Evolutionary conservation across 2,329 filamentous ascomycete species (phyloP), one percentile per base, ranked within the genome.

Genomic region (Arthroderma uncinatum): DNA sequence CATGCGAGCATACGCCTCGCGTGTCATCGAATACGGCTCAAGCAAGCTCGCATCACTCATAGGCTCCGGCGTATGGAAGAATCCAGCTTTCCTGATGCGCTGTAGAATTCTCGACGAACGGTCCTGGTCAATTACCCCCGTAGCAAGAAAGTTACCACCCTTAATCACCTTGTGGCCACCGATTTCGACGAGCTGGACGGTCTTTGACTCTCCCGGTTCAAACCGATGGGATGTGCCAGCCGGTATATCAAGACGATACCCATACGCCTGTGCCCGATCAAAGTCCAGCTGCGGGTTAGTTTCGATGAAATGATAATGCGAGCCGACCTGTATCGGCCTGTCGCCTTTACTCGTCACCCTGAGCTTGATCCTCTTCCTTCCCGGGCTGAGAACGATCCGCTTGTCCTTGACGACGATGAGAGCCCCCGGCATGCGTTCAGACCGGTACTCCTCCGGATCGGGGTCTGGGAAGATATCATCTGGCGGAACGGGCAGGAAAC

Each of bases 271-370:
- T 53, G 82, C 75, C 25, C 92, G 87, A 72, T 97, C 92, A 70
- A 97, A 97, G 60, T 87, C 82, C 54, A 97, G 79, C 70, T 88
- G 82, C 0, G 90, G 88, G 71, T 97, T 97, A n/a, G 84, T 86
- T 75, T 97, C 92, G 67, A 95, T 83, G 70, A 97, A 95, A 73
- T 96, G 92, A 71, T 95, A 97, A 73, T 97, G 92, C 33, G 89
- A 95, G 33, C 92, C 92, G 59, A 88, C 86, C 78, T 96, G 91
- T 60, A 96, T 86, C 1, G 92, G 92, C 33, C 92, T 78, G 71
- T 97, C 92, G 5, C 92, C 92, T 65, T 81, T 87, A 71, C 88
- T 95, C 61, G 85, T 90, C 40, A 97, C 88, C 67, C 78, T 83
- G 39, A 97, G 74, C 59, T 74, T 79, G 62, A 91, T 84, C 60